Evolutionary conservation across 2,329 filamentous ascomycete genomes (phyloP).

Genomic region (Pseudophaeomoniella oleicola): DNA sequence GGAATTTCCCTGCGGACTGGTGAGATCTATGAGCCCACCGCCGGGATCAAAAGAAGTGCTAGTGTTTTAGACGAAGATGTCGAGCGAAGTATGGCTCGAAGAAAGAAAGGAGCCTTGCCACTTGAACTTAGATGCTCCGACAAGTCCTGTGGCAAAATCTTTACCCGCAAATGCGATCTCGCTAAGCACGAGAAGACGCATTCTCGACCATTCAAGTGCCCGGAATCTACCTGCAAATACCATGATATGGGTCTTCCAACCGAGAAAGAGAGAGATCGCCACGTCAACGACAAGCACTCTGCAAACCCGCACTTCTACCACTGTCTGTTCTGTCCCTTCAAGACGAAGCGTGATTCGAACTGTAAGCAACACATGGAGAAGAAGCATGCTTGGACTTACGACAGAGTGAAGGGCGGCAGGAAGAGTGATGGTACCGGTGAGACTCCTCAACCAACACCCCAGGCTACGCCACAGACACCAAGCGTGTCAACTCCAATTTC

Average conservation of each 20-base stretch:
- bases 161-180: conserved; percentile 91
- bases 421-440: conserved; percentile 32
- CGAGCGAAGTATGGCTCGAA: conserved; percentile 83
- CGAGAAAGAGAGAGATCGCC: conserved; percentile 91
- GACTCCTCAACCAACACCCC: conserved; percentile 26
- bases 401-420: conserved; percentile 84
- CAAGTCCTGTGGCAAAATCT: conserved; percentile 70
- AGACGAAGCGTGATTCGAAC: conserved; percentile 90
- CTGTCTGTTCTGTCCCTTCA: conserved; percentile 82
- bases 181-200: conserved; percentile 99
- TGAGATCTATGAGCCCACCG: conserved; percentile 40
- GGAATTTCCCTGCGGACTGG: conserved; percentile 64
- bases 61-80: conserved; percentile 62
- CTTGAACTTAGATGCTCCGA: conserved; percentile 67
- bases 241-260: conserved; percentile 84
- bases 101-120: conserved; percentile 83
- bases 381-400: conserved; percentile 78
- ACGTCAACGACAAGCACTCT: conserved; percentile 93
- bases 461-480: conserved; percentile 43
- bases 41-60: conserved; percentile 36
- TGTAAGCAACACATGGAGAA: conserved; percentile 99
- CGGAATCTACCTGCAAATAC: conserved; percentile 72
- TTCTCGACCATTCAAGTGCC: conserved; percentile 90
- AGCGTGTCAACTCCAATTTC: conserved; percentile 49
- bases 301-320: conserved; percentile 63